Conservation (phyloP, 225 moss, liverwort and hornwort species). For the Marchantia polymorpha region DNA sequence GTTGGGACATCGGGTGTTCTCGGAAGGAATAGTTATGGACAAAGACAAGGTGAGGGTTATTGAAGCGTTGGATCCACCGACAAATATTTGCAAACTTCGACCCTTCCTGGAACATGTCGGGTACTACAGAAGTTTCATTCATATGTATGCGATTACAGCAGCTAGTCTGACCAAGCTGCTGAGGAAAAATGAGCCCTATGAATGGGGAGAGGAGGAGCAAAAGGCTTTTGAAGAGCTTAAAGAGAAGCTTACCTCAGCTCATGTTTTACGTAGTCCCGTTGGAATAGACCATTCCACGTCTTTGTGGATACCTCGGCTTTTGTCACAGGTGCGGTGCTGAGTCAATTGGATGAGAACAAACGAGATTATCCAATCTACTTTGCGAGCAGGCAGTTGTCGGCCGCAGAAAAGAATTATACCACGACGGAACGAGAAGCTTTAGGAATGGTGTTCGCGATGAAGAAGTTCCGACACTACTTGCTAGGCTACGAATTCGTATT, state of each 20-base stretch:
- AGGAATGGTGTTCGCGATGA: background rate
- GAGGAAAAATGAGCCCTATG: constrained; percentile 3
- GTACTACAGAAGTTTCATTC: background rate
- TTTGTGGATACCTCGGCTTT: background rate
- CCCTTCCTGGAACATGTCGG: no score
- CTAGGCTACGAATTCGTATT: background rate
- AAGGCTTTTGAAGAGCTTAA: background rate
- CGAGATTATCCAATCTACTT: background rate
- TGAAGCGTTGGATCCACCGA: no score
- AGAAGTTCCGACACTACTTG: background rate
- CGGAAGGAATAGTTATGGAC: no score
- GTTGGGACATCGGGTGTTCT: no score
- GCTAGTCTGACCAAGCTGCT: background rate
- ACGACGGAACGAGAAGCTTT: background rate
- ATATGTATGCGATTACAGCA: background rate
- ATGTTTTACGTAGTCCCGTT: no score
- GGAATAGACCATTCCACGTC: background rate
- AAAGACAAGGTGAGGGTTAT: no score
- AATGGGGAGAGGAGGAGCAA: background rate
- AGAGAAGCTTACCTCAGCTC: no score
- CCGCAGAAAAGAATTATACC: background rate
- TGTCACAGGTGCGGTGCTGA: background rate
- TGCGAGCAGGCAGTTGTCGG: background rate
- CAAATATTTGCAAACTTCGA: no score
- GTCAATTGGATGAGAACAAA: background rate